Base-by-base conservation (phyloP, 805 yeast genomes). In the Kuraishia molischiana region DNA sequence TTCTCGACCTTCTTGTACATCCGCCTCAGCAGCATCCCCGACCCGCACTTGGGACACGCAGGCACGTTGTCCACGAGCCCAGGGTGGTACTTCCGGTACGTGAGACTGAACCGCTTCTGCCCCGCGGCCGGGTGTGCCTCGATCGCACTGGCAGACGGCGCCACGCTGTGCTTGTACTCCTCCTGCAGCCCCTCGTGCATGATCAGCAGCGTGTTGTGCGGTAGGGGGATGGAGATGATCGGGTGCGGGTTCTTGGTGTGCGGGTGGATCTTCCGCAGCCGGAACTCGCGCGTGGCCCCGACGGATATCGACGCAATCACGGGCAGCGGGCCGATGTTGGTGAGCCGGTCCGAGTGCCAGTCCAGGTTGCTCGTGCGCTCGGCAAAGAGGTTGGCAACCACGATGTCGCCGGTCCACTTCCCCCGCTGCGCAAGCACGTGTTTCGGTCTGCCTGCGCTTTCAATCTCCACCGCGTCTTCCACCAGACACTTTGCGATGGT, bases 111-210 rank as follows among this genome's bases (percentile, higher is more conserved):
- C 37, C 95, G 56, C 4, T 62, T 42, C 1, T 66, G 45, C 0
- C 79, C 80, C 1, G 77, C 51, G 0, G 67, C 54, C 0, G 70
- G 67, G 44, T 79, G 79, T 0, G 58, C 44, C 14, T 64, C 59
- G 3, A 75, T 54, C 5, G 55, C 45, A 40, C 58, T 58, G 4
- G 56, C 51, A 30, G 66, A 55, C 1, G 76, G 62, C 4, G 72
- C 72, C 0, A 84, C 74, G 41, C 76, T 62, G 49, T 85, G 95
- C 48, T 77, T 81, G 51, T 59, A 84, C 36, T 72, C 74, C 44
- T 84, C 95, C 51, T 84, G 95, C 43, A 84, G 77, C 1, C 85
- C 86, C 1, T 85, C 81, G 41, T 79, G 77, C 94, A 84, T 83
- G 2, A 84, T 56, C 2, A 83, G 48, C 29, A 84, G 52, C 6